Evolutionary conservation across 1,284 basidiomycete genomes (phyloP).

Genomic region (Thelephora terrestris): DNA sequence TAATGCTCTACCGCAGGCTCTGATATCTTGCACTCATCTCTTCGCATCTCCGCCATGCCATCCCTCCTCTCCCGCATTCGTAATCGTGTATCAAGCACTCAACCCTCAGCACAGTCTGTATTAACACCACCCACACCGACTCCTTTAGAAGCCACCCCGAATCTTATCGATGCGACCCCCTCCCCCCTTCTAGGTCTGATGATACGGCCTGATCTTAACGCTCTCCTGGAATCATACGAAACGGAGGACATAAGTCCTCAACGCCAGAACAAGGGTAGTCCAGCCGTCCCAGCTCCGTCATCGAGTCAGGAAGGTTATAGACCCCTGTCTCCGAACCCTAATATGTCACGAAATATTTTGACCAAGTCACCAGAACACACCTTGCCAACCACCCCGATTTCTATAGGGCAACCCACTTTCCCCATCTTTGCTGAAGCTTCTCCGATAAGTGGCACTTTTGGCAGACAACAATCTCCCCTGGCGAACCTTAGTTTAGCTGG

Average conservation of each 20-base stretch:
- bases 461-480: constrained; percentile 18
- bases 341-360: neutral
- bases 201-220: constrained; percentile 17
- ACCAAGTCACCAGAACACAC: too few relatives aligned
- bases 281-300: neutral
- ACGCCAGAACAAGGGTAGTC: neutral
- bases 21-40: too few relatives aligned
- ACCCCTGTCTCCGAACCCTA: neutral
- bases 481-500: constrained; percentile 8
- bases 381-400: too few relatives aligned
- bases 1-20: too few relatives aligned
- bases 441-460: neutral
- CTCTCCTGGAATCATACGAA: constrained; percentile 16
- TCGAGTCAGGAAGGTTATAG: neutral
- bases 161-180: neutral
- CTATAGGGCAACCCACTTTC: neutral
- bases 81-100: constrained; percentile 20
- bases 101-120: constrained; percentile 10
- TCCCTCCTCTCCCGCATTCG: constrained; percentile 30
- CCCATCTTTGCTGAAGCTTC: neutral
- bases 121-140: constrained; percentile 3
- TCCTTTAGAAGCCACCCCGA: neutral
- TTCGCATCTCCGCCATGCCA: constrained; percentile 15
- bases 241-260: neutral
- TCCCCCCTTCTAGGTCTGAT: constrained; percentile 9